A percentile compares a stretch with the other conserved stretches of the same genome.
These are phyloP conservation scores for Metarhizium rileyi DNA, from an alignment of 2,329 filamentous ascomycete genomes.

Conservation along the genomic window DNA sequence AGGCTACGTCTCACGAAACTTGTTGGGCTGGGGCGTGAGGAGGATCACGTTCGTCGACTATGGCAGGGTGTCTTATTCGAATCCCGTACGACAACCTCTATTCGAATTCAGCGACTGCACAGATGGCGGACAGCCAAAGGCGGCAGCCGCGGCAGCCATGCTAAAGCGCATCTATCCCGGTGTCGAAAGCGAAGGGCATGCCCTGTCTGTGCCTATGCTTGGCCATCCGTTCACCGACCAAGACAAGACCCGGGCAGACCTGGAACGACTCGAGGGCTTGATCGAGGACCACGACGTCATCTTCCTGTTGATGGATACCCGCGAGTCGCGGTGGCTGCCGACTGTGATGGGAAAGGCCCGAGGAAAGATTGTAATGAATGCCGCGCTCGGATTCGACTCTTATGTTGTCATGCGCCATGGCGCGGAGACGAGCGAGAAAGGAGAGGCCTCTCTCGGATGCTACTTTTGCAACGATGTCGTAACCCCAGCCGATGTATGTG, in stretches of 20 bases:
- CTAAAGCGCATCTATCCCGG: constrained; percentile 84
- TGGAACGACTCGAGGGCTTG: constrained; percentile 61
- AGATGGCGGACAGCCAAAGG: constrained; percentile 76
- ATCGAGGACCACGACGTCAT: constrained; percentile 83
- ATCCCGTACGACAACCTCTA: constrained; percentile 88
- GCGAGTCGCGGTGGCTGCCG: constrained; percentile 90
- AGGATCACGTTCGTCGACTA: constrained; percentile 97
- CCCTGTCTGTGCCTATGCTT: constrained; percentile 86
- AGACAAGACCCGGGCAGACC: constrained; percentile 59
- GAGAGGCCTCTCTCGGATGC: constrained; percentile 69
- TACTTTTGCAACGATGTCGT: constrained; percentile 99
- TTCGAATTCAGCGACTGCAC: constrained; percentile 87
- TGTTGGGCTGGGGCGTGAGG: constrained; percentile 91
- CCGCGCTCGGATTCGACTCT: constrained; percentile 90
- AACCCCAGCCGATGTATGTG: constrained; percentile 77
- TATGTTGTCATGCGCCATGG: constrained; percentile 98
- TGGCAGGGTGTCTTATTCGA: constrained; percentile 86
- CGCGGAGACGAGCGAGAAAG: constrained; percentile 45
- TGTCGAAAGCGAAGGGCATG: constrained; percentile 70
- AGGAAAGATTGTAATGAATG: constrained; percentile 94
- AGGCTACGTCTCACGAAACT: constrained; percentile 82
- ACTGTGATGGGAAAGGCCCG: constrained; percentile 91
- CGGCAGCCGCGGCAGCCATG: constrained; percentile 67
- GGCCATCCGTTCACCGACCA: constrained; percentile 79
- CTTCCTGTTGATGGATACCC: constrained; percentile 94